Conservation (phyloP, 805 yeast species). For the Hanseniaspora mollemarum region DNA sequence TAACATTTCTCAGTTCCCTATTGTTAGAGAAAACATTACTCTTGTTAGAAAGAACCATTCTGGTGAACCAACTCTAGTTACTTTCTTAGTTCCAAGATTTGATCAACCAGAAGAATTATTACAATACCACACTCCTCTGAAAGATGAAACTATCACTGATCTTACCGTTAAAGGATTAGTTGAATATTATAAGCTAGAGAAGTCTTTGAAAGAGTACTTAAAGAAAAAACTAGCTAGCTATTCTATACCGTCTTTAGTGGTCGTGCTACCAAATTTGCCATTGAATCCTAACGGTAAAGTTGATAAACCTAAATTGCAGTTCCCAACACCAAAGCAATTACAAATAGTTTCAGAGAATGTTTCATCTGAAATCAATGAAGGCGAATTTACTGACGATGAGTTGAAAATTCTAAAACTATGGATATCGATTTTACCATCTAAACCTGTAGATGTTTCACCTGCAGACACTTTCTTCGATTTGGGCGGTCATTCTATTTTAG, state of each 20-base stretch:
- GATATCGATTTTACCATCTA: conserved; percentile 72
- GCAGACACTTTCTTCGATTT: conserved; percentile 89
- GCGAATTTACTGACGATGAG: conserved; percentile 54
- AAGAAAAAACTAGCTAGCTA: conserved; percentile 83
- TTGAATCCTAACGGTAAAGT: conserved; percentile 97
- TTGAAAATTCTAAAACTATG: conserved; percentile 65
- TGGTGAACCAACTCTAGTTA: conserved; percentile 81
- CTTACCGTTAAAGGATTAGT: conserved; percentile 71
- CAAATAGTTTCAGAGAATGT: conserved; percentile 54
- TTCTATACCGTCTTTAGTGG: conserved; percentile 85
- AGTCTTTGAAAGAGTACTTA: conserved; percentile 68
- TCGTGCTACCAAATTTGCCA: conserved; percentile 77
- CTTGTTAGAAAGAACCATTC: conserved; percentile 83
- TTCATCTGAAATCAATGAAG: conserved; percentile 35
- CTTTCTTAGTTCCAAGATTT: conserved; percentile 79
- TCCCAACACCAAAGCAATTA: conserved; percentile 82
- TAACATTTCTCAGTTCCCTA: conserved; percentile 84
- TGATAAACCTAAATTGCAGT: conserved; percentile 92
- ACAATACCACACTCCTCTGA: conserved; percentile 35
- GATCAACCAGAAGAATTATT: conserved; percentile 39
- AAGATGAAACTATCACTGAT: conserved; percentile 37
- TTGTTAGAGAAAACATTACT: conserved; percentile 86
- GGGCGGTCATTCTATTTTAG: conserved; percentile 96
- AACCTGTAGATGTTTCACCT: conserved; percentile 64
- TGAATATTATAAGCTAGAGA: conserved; percentile 61